These are phyloP conservation scores for Quercus cerris DNA, from an alignment of 306 rosid genomes.

Conservation along the genomic window DNA sequence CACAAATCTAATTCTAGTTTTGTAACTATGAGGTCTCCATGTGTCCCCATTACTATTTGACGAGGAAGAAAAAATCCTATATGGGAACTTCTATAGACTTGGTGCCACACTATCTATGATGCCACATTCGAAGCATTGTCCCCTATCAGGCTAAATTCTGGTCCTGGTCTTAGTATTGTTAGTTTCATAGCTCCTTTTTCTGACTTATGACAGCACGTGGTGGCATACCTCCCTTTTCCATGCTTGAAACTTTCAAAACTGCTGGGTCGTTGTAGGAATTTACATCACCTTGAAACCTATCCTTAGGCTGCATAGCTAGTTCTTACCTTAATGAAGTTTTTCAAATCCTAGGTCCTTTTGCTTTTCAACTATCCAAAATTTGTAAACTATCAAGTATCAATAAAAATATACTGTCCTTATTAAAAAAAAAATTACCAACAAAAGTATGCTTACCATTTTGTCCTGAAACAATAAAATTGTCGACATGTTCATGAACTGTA, in stretches of 20 bases:
- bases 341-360: neutral
- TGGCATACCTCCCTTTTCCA: neutral
- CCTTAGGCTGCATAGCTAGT: neutral
- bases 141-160: neutral
- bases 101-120: neutral
- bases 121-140: neutral
- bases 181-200: neutral
- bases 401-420: slow-evolving; percentile 26
- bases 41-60: neutral
- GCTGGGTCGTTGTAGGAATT: neutral
- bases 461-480: slow-evolving; percentile 68
- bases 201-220: neutral
- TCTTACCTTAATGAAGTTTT: neutral
- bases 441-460: slow-evolving; percentile 67
- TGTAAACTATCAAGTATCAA: neutral
- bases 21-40: neutral
- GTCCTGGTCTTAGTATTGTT: neutral
- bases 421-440: neutral
- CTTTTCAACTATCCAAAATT: neutral
- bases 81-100: neutral
- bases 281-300: neutral
- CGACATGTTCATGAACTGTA: slow-evolving; percentile 51
- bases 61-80: neutral
- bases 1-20: neutral
- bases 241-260: neutral